Conservation (phyloP, 257 asterid genomes). For the Petunia axillaris region DNA sequence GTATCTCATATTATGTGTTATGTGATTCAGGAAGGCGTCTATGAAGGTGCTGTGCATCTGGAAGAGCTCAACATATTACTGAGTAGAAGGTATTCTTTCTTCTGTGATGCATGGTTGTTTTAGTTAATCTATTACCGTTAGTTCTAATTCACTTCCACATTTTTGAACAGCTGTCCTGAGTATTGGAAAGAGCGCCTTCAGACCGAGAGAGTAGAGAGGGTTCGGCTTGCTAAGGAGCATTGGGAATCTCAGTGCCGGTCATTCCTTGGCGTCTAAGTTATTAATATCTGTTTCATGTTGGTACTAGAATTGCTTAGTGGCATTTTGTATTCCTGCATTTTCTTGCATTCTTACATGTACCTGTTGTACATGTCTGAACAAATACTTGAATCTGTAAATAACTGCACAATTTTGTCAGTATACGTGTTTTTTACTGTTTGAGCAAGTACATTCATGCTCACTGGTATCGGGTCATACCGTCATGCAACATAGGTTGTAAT, state of each 20-base stretch:
- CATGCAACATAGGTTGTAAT: not conserved
- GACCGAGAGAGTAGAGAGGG: slow-evolving; percentile 68
- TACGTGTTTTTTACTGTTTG: not conserved
- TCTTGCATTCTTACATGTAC: not conserved
- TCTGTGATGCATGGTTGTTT: not conserved
- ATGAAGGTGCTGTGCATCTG: slow-evolving; percentile 70
- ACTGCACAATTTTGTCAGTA: not conserved
- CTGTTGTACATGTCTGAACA: not conserved
- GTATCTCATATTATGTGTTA: not conserved
- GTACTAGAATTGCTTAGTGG: not conserved
- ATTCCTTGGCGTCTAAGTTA: slow-evolving; percentile 61
- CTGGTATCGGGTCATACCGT: not conserved
- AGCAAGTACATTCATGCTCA: not conserved
- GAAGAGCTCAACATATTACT: slow-evolving; percentile 86
- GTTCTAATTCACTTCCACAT: not conserved
- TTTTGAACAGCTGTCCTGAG: slow-evolving; percentile 66
- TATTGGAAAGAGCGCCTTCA: slow-evolving; percentile 78
- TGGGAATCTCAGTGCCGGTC: slow-evolving; percentile 86
- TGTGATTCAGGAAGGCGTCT: slow-evolving; percentile 61
- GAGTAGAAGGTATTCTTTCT: slow-evolving; percentile 56
- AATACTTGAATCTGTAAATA: slow-evolving; percentile 14
- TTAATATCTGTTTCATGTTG: not conserved
- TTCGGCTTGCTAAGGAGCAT: slow-evolving; percentile 80
- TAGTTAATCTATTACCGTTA: not conserved
- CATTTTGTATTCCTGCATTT: slow-evolving; percentile 1